Evolutionary conservation across 768 basidiomycete genomes (phyloP).

Genomic region (Auricularia cornea): DNA sequence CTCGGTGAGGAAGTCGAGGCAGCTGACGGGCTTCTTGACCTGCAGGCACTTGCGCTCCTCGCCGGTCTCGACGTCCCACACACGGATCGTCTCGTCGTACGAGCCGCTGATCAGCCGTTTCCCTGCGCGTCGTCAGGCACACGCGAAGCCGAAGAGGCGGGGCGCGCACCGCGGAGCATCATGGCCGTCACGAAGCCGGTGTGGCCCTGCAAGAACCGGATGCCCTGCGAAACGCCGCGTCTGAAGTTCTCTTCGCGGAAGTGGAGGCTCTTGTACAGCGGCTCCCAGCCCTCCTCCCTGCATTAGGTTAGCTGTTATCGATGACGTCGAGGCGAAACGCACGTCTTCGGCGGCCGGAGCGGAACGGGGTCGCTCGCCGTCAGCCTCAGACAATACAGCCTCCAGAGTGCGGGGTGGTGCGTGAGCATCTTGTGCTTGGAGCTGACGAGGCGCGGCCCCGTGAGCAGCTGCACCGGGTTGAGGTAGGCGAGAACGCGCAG

Average conservation of each 20-base stretch:
- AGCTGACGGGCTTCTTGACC: conserved; percentile 86
- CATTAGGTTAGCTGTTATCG: no score
- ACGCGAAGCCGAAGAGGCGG: no score
- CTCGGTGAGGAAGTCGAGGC: conserved; percentile 77
- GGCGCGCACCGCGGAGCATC: conserved; percentile 48
- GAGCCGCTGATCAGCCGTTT: conserved; percentile 82
- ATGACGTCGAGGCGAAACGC: not conserved
- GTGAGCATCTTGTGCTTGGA: conserved; percentile 38
- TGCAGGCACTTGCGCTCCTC: conserved; percentile 65
- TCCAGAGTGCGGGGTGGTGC: conserved; percentile 67
- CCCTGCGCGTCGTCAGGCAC: no score
- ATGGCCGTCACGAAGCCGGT: conserved; percentile 84
- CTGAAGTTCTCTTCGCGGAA: conserved; percentile 81
- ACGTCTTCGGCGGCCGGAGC: conserved; percentile 41
- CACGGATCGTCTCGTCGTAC: conserved; percentile 86
- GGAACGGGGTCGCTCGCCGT: conserved; percentile 66
- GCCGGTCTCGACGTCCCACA: conserved; percentile 75
- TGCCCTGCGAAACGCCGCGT: conserved; percentile 62
- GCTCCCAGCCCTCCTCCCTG: conserved; percentile 33
- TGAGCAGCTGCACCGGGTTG: conserved; percentile 51
- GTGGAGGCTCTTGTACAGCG: conserved; percentile 71
- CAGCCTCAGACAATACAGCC: conserved; percentile 63
- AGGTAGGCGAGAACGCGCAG: conserved; percentile 54
- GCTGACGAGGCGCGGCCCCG: conserved; percentile 27
- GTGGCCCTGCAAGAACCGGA: conserved; percentile 74